A percentile compares a stretch with the other conserved stretches of the same genome.
Conservation (phyloP, 257 asterid species). For the Anisodus tanguticus region DNA sequence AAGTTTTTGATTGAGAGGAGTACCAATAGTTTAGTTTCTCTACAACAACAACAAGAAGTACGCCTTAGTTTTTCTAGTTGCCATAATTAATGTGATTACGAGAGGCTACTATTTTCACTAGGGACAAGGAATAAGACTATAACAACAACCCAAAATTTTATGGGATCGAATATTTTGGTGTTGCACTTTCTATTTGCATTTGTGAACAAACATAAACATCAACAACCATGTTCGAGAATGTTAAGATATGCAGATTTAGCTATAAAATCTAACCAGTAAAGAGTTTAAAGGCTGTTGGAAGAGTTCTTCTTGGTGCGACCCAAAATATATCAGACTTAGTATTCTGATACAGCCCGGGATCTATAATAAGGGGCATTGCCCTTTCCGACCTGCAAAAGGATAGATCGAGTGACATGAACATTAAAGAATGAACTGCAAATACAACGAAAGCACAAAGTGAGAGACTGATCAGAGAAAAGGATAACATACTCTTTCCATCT, state of each 20-base stretch:
- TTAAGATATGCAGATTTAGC: not conserved
- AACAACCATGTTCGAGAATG: not conserved
- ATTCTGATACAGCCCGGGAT: constrained; percentile 77
- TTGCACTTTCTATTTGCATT: not conserved
- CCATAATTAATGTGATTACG: not conserved
- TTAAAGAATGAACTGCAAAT: not conserved
- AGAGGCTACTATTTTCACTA: not conserved
- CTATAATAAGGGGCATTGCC: constrained; percentile 80
- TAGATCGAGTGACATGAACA: not conserved
- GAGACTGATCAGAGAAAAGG: not conserved
- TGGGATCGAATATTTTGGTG: not conserved
- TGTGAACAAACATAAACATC: not conserved
- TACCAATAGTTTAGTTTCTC: constrained; percentile 1
- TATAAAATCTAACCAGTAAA: constrained; percentile 37
- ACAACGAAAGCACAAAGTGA: not conserved
- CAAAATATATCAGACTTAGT: constrained; percentile 68
- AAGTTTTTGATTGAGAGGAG: too few species aligned
- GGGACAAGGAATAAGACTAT: not conserved
- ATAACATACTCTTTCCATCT: constrained; percentile 83
- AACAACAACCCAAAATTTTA: not conserved
- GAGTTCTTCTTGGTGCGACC: constrained; percentile 60
- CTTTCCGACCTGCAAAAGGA: constrained; percentile 55
- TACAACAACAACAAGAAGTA: not conserved
- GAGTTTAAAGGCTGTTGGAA: constrained; percentile 67
- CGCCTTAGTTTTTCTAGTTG: not conserved